These are phyloP conservation scores for Xylariomycetidae sp. DNA, from an alignment of 2,329 filamentous ascomycete genomes.

Conservation along the genomic window DNA sequence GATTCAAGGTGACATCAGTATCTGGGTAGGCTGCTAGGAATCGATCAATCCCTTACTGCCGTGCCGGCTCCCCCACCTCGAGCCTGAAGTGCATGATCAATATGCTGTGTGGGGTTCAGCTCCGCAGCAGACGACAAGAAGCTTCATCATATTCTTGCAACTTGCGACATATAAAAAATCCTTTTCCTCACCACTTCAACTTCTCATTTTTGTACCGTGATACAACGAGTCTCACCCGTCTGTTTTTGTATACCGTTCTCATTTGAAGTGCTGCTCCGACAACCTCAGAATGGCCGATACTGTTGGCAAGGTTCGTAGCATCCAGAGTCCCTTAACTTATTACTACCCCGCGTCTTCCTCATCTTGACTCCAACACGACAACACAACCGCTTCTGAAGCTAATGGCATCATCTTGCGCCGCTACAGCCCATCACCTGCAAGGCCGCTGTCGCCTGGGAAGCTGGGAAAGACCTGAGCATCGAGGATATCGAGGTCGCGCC, in stretches of 20 bases:
- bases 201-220: too few relatives aligned
- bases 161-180: too few relatives aligned
- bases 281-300: slow-evolving; percentile 42
- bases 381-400: neutral
- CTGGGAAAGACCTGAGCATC: slow-evolving; percentile 80
- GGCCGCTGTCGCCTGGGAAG: slow-evolving; percentile 97
- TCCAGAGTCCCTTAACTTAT: neutral
- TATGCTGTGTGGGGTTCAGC: too few relatives aligned
- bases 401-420: too few relatives aligned
- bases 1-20: too few relatives aligned
- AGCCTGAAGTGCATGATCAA: slow-evolving; percentile 1
- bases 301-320: slow-evolving; percentile 44
- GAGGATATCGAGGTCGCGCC: slow-evolving; percentile 91
- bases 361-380: slow-evolving; percentile 1
- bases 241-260: slow-evolving; percentile 1
- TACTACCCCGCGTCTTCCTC: slow-evolving; percentile 4
- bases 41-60: too few relatives aligned
- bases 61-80: too few relatives aligned
- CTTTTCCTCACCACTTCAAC: neutral
- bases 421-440: slow-evolving; percentile 95
- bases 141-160: slow-evolving; percentile 1
- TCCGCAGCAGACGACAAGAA: slow-evolving; percentile 15
- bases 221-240: slow-evolving; percentile 4
- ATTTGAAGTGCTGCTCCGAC: too few relatives aligned
- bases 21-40: too few relatives aligned